Conservation (phyloP, 1,284 basidiomycete genomes). For the Ganoderma boninense region DNA sequence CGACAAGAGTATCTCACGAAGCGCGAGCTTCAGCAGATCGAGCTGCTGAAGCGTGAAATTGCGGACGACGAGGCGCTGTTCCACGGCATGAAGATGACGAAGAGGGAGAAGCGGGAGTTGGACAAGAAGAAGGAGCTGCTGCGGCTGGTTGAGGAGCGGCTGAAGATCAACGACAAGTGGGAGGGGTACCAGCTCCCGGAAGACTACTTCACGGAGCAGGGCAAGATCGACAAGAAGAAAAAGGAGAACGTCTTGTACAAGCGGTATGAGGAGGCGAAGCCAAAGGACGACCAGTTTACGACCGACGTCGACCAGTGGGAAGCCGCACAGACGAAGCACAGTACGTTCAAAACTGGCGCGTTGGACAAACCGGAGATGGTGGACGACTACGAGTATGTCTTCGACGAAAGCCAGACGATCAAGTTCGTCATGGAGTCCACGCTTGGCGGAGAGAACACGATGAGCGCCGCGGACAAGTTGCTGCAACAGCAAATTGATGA, state of each 20-base stretch:
- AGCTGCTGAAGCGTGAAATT: slow-evolving; percentile 92
- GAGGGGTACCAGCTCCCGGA: slow-evolving; percentile 96
- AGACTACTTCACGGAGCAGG: slow-evolving; percentile 98
- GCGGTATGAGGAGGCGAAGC: slow-evolving; percentile 92
- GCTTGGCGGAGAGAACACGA: slow-evolving; percentile 69
- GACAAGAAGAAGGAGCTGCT: slow-evolving; percentile 95
- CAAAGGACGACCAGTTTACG: slow-evolving; percentile 90
- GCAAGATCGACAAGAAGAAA: slow-evolving; percentile 98
- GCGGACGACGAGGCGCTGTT: slow-evolving; percentile 92
- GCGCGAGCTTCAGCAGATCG: slow-evolving; percentile 95
- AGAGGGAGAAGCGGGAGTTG: slow-evolving; percentile 82
- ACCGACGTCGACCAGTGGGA: slow-evolving; percentile 99
- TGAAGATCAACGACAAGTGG: slow-evolving; percentile 92
- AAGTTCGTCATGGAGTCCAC: slow-evolving; percentile 92
- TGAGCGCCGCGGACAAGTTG: slow-evolving; percentile 89
- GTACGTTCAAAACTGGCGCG: slow-evolving; percentile 89
- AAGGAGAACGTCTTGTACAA: slow-evolving; percentile 94
- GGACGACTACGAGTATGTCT: slow-evolving; percentile 96
- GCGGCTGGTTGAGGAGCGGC: slow-evolving; percentile 90
- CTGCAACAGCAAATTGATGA: slow-evolving; percentile 91
- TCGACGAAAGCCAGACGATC: slow-evolving; percentile 97
- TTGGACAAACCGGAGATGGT: slow-evolving; percentile 85
- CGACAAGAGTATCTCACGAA: slow-evolving; percentile 96
- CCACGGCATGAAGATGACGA: slow-evolving; percentile 88
- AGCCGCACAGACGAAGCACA: slow-evolving; percentile 88